Evolutionary conservation across 2,329 filamentous ascomycete genomes (phyloP).

Genomic region (Verticillium longisporum): DNA sequence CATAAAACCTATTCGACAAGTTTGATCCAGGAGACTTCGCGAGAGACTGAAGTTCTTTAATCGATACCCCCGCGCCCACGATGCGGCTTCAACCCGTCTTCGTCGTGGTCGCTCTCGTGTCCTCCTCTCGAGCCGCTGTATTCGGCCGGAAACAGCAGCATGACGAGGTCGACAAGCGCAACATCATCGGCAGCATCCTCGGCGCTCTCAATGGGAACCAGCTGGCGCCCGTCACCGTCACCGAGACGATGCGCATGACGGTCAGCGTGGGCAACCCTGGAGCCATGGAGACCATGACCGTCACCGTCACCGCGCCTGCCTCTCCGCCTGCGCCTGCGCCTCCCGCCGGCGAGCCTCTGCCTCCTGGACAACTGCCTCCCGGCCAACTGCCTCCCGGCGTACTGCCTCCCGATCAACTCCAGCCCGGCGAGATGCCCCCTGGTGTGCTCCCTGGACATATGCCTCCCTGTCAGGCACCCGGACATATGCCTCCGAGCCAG

Average conservation of each 20-base stretch:
- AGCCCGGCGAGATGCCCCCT: neutral
- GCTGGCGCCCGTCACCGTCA: slow-evolving; percentile 17
- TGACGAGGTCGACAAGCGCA: slow-evolving; percentile 6
- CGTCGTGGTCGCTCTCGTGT: slow-evolving; percentile 11
- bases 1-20: neutral
- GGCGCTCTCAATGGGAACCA: slow-evolving; percentile 9
- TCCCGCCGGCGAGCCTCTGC: neutral
- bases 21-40: neutral
- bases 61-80: slow-evolving; percentile 6
- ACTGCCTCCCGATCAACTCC: neutral
- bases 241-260: slow-evolving; percentile 24
- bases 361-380: neutral
- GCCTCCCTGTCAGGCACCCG: neutral
- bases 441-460: neutral
- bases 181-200: slow-evolving; percentile 8
- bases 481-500: too few relatives aligned
- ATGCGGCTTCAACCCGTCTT: slow-evolving; percentile 13
- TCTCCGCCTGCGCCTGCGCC: neutral
- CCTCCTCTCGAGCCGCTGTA: slow-evolving; percentile 5
- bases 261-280: slow-evolving; percentile 21
- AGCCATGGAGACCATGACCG: slow-evolving; percentile 13
- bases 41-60: neutral
- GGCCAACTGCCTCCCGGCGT: neutral
- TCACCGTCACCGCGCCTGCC: slow-evolving; percentile 28
- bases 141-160: slow-evolving; percentile 1